phyloP scores from a whole-genome alignment of 148 eudicot genomes.

The Rheum nobile region DNA sequence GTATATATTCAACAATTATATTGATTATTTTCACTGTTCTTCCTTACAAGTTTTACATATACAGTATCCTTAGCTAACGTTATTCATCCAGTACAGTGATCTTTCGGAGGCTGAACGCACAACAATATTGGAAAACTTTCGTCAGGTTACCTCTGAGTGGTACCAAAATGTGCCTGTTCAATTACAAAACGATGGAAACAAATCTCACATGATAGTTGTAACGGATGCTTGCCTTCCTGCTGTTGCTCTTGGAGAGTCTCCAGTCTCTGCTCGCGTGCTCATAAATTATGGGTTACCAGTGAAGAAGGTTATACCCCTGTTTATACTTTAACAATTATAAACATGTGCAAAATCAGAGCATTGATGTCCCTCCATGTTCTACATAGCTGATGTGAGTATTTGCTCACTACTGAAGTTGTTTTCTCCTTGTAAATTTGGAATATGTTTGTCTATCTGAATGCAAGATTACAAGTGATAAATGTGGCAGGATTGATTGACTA shows the following conservation, averaged over 20 bases:
- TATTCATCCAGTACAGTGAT: constrained; percentile 62
- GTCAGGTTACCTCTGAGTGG: constrained; percentile 53
- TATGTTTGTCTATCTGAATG: not conserved
- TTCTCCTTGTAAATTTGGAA: not conserved
- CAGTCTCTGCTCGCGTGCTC: constrained; percentile 55
- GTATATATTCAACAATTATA: not conserved
- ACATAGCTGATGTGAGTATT: not conserved
- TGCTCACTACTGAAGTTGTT: not conserved
- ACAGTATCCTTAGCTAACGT: not conserved
- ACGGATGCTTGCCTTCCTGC: constrained; percentile 92
- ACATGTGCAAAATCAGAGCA: too few relatives aligned
- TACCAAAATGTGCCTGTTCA: constrained; percentile 25
- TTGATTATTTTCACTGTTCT: not conserved
- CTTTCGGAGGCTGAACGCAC: constrained; percentile 72
- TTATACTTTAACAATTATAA: not conserved
- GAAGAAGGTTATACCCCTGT: constrained; percentile 42
- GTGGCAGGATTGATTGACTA: not conserved
- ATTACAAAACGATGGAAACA: constrained; percentile 25
- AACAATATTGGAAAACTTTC: constrained; percentile 48
- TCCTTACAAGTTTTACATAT: not conserved
- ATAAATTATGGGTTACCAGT: constrained; percentile 80
- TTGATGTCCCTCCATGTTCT: too few relatives aligned
- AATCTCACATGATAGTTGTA: constrained; percentile 63
- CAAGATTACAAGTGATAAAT: not conserved
- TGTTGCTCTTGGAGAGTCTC: constrained; percentile 54